These are phyloP conservation scores for Hygrophorus pudorinus DNA, from an alignment of 768 basidiomycete species.

Conservation along the genomic window DNA sequence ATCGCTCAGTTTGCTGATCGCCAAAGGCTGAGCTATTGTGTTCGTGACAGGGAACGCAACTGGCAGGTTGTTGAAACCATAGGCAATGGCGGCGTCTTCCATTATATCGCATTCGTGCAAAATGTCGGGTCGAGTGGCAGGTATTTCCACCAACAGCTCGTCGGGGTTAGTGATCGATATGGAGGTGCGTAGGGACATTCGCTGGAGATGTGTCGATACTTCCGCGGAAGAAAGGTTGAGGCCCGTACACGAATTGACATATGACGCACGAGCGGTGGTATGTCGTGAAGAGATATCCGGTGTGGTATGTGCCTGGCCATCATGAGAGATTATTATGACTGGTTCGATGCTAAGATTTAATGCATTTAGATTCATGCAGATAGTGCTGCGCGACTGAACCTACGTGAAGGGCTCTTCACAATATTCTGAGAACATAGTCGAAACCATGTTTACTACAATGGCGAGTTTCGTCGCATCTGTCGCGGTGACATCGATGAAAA, in stretches of 20 bases:
- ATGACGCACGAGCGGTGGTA: conserved; percentile 72
- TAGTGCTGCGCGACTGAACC: conserved; percentile 19
- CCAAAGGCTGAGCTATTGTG: conserved; percentile 88
- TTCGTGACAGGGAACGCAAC: conserved; percentile 87
- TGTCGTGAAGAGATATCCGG: conserved; percentile 72
- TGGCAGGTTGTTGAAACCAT: conserved; percentile 95
- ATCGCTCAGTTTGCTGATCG: conserved; percentile 84
- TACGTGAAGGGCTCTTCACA: conserved; percentile 88
- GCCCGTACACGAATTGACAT: conserved; percentile 94
- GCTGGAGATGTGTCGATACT: conserved; percentile 62
- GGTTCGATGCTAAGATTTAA: conserved; percentile 71
- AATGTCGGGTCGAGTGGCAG: conserved; percentile 96
- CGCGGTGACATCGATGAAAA: conserved; percentile 96
- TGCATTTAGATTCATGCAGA: conserved; percentile 1
- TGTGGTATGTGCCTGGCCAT: conserved; percentile 65
- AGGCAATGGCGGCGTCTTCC: conserved; percentile 97
- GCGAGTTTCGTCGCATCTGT: conserved; percentile 95
- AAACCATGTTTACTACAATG: conserved; percentile 90
- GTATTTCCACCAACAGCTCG: conserved; percentile 66
- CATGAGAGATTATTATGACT: conserved; percentile 71
- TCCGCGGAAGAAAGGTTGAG: conserved; percentile 58
- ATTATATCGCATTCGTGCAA: conserved; percentile 97
- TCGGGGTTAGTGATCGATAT: conserved; percentile 51
- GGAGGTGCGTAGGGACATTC: conserved; percentile 68
- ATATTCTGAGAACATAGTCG: conserved; percentile 98